A percentile compares a stretch with the other conserved stretches of the same genome.
phyloP scores from a whole-genome alignment of 2,329 filamentous ascomycete genomes.

The Penicillium sp. region DNA sequence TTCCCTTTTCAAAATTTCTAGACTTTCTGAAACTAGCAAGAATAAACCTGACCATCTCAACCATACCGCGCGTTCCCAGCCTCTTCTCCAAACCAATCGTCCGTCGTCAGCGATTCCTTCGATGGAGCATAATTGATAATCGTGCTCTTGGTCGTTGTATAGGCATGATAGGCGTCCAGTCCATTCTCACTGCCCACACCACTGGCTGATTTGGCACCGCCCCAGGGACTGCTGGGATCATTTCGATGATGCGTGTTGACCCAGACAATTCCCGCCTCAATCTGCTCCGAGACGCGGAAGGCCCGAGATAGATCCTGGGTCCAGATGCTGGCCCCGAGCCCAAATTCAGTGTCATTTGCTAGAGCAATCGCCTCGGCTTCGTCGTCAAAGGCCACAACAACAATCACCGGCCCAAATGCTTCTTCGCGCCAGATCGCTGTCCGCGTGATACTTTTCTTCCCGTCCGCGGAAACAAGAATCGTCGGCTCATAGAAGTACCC shows the following conservation, averaged over 20 bases:
- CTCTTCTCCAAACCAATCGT: conserved; percentile 60
- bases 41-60: conserved; percentile 34
- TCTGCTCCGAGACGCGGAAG: conserved; percentile 42
- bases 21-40: too few species aligned
- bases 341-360: conserved; percentile 48
- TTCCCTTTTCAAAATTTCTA: too few species aligned
- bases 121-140: conserved; percentile 53
- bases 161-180: conserved; percentile 54
- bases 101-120: conserved; percentile 23
- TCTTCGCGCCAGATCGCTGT: conserved; percentile 37
- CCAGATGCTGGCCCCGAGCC: conserved; percentile 48
- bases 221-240: conserved; percentile 69
- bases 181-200: conserved; percentile 71
- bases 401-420: conserved; percentile 49
- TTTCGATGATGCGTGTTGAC: conserved; percentile 60
- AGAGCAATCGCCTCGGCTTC: conserved; percentile 44
- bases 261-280: conserved; percentile 47
- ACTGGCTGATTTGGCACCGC: conserved; percentile 52
- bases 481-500: conserved; percentile 19
- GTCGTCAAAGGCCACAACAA: conserved; percentile 42
- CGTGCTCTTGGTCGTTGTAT: conserved; percentile 44
- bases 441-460: conserved; percentile 4
- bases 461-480: conserved; percentile 5
- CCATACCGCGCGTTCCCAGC: conserved; percentile 56
- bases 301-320: conserved; percentile 46